A percentile compares a stretch with the other conserved stretches of the same genome.
Evolutionary conservation across 176 grass and related monocot genomes (phyloP).

Genomic region (Bolboschoenus planiculmis): DNA sequence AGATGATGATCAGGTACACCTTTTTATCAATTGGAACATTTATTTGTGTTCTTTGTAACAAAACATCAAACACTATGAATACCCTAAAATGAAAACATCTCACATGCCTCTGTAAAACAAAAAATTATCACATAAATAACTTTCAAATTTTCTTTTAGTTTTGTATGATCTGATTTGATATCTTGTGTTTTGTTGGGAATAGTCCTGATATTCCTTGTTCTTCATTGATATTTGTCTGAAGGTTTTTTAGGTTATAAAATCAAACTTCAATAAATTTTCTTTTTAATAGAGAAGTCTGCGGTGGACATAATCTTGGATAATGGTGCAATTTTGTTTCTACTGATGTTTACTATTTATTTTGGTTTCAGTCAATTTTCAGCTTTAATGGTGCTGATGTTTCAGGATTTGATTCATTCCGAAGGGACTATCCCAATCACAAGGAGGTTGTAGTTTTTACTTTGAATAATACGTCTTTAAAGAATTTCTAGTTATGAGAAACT

Average conservation of each 20-base stretch:
- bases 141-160: neutral
- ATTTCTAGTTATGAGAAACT: neutral
- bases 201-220: neutral
- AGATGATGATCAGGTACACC: slow-evolving; percentile 84
- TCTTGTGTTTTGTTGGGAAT: neutral
- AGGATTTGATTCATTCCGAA: slow-evolving; percentile 92
- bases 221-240: neutral
- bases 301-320: neutral
- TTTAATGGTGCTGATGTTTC: slow-evolving; percentile 89
- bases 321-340: neutral
- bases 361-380: slow-evolving; percentile 90
- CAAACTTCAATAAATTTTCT: neutral
- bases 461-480: neutral
- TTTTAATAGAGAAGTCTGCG: neutral
- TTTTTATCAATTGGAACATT: slow-evolving; percentile 10
- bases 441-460: slow-evolving; percentile 39
- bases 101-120: neutral
- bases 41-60: neutral
- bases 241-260: neutral
- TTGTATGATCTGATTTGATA: neutral
- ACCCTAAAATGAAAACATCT: neutral
- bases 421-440: slow-evolving; percentile 80
- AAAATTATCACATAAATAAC: neutral
- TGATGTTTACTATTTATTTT: slow-evolving; percentile 22
- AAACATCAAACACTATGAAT: neutral